Base-by-base conservation (phyloP, 1,284 basidiomycete genomes). In the Irpex sp. region DNA sequence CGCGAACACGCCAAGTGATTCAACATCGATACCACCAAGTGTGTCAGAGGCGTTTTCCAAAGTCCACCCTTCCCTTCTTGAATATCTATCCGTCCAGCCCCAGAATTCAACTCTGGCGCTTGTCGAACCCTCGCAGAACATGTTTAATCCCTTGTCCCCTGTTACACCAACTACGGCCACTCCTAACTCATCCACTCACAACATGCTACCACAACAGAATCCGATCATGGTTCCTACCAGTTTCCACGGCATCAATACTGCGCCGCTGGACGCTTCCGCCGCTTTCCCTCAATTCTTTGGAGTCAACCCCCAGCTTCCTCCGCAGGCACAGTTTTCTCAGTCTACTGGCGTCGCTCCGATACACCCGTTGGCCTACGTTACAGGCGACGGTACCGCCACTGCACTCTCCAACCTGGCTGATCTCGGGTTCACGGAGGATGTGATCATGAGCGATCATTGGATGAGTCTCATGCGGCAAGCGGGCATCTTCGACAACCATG, bases 31-130 rank as follows among this genome's bases (percentile, higher is more conserved):
- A 17, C 66, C 72, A 48, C 67, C 69, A 62, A 68, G 68, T 61
- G 64, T 71, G 7, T 66, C 67, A 36, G 72, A 72, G 59, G 70
- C 71, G 58, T 71, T 70, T 71, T 80, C 70, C 4, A 85, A 87
- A 63, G 83, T 88, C 8, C 87, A 89, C 69, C 87, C 87, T 40
- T 84, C 83, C 37, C 73, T 80, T 40, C 75, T 80, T 66, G 78
- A 81, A 69, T 80, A 80, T 60, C 70, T 80, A 58, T 76, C 78
- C 21, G 73, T 78, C 69, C 69, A 79, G 58, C 79, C 78, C 1
- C 63, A 73, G 3, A 71, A 75, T 5, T 64, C 75, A 3, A 70
- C 71, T 13, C 68, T 73, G 52, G 68, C 72, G 6, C 62, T 72
- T 49, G 71, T 72, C 49, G 70, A 70, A 58, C 63, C 67, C 26